Evolutionary conservation across 257 asterid species (phyloP).

Genomic region (Avicennia marina): DNA sequence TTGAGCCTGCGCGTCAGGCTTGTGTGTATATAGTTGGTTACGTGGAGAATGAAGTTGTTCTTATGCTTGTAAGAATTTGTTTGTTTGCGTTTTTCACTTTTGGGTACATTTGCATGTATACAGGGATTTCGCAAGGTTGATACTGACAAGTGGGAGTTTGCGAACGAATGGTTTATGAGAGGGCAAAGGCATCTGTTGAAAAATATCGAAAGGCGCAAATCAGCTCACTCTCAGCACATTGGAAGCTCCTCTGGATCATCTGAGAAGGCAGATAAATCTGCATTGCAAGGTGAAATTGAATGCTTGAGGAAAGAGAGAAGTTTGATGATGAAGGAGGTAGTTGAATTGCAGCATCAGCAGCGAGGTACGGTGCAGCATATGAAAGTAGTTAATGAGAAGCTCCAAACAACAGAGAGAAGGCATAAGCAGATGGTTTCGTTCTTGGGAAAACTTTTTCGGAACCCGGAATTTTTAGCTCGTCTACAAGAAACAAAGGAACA

Average conservation of each 20-base stretch:
- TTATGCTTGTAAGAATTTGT: slow-evolving; percentile 3
- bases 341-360: slow-evolving; percentile 70
- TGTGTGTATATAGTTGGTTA: slow-evolving; percentile 22
- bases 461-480: slow-evolving; percentile 43
- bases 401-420: slow-evolving; percentile 61
- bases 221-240: slow-evolving; percentile 44
- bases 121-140: slow-evolving; percentile 84
- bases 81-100: slow-evolving; percentile 15
- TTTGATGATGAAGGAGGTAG: slow-evolving; percentile 61
- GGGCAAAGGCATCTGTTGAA: slow-evolving; percentile 65
- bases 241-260: slow-evolving; percentile 43
- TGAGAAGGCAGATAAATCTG: slow-evolving; percentile 32
- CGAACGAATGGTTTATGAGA: slow-evolving; percentile 56
- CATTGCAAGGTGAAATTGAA: slow-evolving; percentile 53
- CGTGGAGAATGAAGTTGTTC: slow-evolving; percentile 6
- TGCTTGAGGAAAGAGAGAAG: slow-evolving; percentile 57
- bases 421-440: slow-evolving; percentile 86
- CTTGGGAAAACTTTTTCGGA: slow-evolving; percentile 68
- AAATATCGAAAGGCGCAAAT: slow-evolving; percentile 73
- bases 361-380: slow-evolving; percentile 49
- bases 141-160: slow-evolving; percentile 81
- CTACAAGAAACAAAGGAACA: slow-evolving; percentile 44
- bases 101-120: background rate
- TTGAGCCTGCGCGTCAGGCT: slow-evolving; percentile 18
- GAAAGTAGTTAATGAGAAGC: slow-evolving; percentile 55